Evolutionary conservation across 306 rosid species (phyloP).

Genomic region (Cucumis cinereus): DNA sequence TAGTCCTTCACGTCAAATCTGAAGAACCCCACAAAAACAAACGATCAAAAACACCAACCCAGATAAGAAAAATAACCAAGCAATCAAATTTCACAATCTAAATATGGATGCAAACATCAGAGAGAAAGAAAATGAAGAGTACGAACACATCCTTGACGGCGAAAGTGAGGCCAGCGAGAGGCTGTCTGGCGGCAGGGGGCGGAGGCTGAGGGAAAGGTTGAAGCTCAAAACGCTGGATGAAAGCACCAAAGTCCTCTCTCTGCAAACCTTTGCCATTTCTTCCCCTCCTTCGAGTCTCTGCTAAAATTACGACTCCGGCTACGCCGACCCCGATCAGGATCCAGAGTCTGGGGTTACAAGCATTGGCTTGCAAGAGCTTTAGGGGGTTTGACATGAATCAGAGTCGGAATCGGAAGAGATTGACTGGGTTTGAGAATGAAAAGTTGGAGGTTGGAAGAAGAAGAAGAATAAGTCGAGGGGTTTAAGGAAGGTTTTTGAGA

Average conservation of each 20-base stretch:
- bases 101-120: conserved; percentile 1
- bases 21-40: conserved; percentile 1
- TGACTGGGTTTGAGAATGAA: not conserved
- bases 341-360: conserved; percentile 56
- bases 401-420: not conserved
- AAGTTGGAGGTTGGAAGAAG: not conserved
- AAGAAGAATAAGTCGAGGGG: conserved; percentile 10
- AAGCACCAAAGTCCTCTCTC: conserved; percentile 38
- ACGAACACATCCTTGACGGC: conserved; percentile 52
- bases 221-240: conserved; percentile 41
- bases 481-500: conserved; percentile 35
- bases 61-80: not conserved
- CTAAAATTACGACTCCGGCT: conserved; percentile 36
- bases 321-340: conserved; percentile 43
- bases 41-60: not conserved
- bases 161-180: conserved; percentile 37
- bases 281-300: conserved; percentile 34
- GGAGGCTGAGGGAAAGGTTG: conserved; percentile 54
- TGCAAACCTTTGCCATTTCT: not conserved
- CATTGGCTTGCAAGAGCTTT: conserved; percentile 29
- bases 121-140: not conserved
- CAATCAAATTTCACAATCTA: not conserved
- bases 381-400: conserved; percentile 34
- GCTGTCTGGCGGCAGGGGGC: conserved; percentile 40
- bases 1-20: conserved; percentile 57